Evolutionary conservation across 2,329 filamentous ascomycete species (phyloP), one percentile per base, ranked within the genome.

Genomic region (Mycosphaerella sp.): DNA sequence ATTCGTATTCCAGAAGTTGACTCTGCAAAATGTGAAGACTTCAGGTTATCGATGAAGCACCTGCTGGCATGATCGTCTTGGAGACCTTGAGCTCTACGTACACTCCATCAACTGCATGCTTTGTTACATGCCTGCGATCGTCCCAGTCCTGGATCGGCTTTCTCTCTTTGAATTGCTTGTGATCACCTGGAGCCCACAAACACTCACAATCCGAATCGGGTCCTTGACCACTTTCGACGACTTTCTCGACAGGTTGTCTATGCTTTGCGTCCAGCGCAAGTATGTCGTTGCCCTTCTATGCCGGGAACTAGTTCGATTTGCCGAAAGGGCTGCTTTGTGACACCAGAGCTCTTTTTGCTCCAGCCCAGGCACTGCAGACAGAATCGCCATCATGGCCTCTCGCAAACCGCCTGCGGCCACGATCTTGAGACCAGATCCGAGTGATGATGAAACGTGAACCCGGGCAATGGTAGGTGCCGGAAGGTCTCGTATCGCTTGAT

Each of bases 341-440:
- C 71, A 34, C 66, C 69, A 2, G 71, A 21, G 71, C 3, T 73
- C 67, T 0, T 70, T 71, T 11, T 73, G 61, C 32, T 57, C 61
- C 10, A 72, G 69, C 58, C 73, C 71, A 1, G 72, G 71, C 71
- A 73, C 73, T 1, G 66, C 70, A 56, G 73, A 71, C 3, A 62
- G 57, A 7, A 67, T 67, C 17, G 56, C 54, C 41, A 53, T 48
- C 9, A 66, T 70, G 1, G 69, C 70, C 31, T 73, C 61, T 14
- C 70, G 62, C 39, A 73, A 54, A 57, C 73, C 72, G 46, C 71
- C 72, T 7, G 68, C 61, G 3, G 67, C 69, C 26, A 64, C 62
- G 29, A 73, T 58, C 45, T 71, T 67, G 26, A 73, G 57, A 1
- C 71, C 70, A 2, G 69, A 71, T 1, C 71, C 72, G 17, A 74